Evolutionary conservation across 169 alveolate genomes (phyloP).

Genomic region (Condylostoma magnum): DNA sequence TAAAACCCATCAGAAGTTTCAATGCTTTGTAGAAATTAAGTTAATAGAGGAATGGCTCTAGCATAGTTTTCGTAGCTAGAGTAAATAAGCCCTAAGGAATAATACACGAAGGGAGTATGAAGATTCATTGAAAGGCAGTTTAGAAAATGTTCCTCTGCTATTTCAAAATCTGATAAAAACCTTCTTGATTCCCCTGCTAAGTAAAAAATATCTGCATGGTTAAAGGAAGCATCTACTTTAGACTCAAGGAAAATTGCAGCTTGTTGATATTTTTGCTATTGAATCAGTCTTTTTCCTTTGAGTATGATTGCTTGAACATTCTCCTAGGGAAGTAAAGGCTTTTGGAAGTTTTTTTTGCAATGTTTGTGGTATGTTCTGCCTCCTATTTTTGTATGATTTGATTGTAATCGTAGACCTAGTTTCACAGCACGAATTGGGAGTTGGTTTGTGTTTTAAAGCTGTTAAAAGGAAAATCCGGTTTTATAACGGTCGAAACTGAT

Average conservation of each 20-base stretch:
- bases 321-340: too few relatives aligned
- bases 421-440: too few relatives aligned
- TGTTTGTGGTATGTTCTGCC: background rate
- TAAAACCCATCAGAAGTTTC: slow-evolving; percentile 12
- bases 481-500: too few relatives aligned
- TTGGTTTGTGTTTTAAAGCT: too few relatives aligned
- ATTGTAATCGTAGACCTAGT: background rate
- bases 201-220: slow-evolving; percentile 16
- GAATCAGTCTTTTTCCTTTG: background rate
- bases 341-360: background rate
- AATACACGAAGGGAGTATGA: background rate
- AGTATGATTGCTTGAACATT: too few relatives aligned
- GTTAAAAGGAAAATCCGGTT: too few relatives aligned
- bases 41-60: background rate
- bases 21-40: background rate
- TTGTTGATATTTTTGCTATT: background rate
- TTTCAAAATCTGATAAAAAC: background rate
- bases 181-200: slow-evolving; percentile 1
- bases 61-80: background rate
- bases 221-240: background rate
- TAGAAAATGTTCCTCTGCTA: background rate
- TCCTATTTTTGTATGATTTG: background rate
- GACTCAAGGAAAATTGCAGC: background rate
- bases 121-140: background rate
- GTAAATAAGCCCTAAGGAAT: slow-evolving; percentile 1